Evolutionary conservation across 345 rosid genomes (phyloP).

Genomic region (Iberis pinnata): DNA sequence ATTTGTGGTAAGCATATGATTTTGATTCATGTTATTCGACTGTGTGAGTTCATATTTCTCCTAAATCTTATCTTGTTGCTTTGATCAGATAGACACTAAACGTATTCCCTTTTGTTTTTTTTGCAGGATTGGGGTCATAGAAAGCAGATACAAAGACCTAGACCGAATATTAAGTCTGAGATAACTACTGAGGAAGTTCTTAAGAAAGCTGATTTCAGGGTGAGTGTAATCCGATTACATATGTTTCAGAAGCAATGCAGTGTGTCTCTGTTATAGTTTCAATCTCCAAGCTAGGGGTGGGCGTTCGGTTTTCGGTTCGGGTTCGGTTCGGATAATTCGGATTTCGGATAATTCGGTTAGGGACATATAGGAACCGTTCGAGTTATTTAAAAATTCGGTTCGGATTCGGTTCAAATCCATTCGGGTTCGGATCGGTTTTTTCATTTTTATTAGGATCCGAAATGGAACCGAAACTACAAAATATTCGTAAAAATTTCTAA

Average conservation of each 20-base stretch:
- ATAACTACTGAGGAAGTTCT: constrained; percentile 60
- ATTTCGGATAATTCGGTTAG: no score
- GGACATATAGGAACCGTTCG: no score
- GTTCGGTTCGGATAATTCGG: no score
- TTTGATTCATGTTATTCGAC: constrained; percentile 8
- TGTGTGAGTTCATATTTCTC: background rate
- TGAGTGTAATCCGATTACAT: constrained; percentile 28
- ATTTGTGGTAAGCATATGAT: no score
- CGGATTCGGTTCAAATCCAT: no score
- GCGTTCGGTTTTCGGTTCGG: no score
- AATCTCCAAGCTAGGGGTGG: no score
- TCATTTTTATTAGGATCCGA: no score
- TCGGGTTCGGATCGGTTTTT: no score
- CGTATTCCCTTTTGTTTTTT: background rate
- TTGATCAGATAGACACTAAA: background rate
- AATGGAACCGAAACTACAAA: no score
- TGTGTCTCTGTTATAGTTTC: constrained; percentile 2
- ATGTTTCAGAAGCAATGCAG: constrained; percentile 6
- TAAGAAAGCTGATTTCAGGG: constrained; percentile 75
- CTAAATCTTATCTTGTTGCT: background rate
- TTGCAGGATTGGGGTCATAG: constrained; percentile 53
- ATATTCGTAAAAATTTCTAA: no score
- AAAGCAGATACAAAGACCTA: constrained; percentile 33
- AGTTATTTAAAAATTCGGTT: no score
- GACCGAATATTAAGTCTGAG: constrained; percentile 33